Conservation (phyloP, 495 filamentous ascomycete genomes). For the Aspergillus sparsus region DNA sequence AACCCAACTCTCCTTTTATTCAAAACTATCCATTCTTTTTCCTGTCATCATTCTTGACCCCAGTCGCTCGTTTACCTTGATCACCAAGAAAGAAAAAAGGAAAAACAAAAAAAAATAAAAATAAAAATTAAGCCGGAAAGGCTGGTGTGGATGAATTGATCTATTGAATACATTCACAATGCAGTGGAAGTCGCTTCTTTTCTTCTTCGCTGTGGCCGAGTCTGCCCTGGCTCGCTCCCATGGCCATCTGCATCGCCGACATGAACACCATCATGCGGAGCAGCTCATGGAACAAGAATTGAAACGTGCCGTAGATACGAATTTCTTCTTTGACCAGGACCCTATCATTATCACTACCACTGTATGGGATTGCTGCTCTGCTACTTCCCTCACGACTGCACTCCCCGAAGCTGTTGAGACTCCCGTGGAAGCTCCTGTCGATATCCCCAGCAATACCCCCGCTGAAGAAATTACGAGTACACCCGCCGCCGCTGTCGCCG, state of each 20-base stretch:
- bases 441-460: not conserved
- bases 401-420: not conserved
- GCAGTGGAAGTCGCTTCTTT: constrained; percentile 32
- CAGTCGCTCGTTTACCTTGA: constrained; percentile 14
- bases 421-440: not conserved
- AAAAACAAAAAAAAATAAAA: no score
- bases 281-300: no score
- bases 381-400: constrained; percentile 1
- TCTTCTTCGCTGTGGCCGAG: constrained; percentile 25
- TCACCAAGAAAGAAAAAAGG: no score
- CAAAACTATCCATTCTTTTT: not conserved
- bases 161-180: constrained; percentile 23
- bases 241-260: constrained; percentile 25
- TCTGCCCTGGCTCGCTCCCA: constrained; percentile 30
- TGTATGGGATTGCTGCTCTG: constrained; percentile 19
- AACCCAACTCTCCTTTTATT: not conserved
- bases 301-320: constrained; percentile 7
- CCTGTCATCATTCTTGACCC: not conserved
- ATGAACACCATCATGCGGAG: constrained; percentile 23
- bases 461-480: constrained; percentile 10
- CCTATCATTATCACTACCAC: constrained; percentile 33
- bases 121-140: no score
- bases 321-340: constrained; percentile 25
- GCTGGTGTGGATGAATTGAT: constrained; percentile 10
- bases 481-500: constrained; percentile 6